Evolutionary conservation across 805 yeast species (phyloP), one percentile per base, ranked within the genome.

Genomic region (Kuraishia piskuri): DNA sequence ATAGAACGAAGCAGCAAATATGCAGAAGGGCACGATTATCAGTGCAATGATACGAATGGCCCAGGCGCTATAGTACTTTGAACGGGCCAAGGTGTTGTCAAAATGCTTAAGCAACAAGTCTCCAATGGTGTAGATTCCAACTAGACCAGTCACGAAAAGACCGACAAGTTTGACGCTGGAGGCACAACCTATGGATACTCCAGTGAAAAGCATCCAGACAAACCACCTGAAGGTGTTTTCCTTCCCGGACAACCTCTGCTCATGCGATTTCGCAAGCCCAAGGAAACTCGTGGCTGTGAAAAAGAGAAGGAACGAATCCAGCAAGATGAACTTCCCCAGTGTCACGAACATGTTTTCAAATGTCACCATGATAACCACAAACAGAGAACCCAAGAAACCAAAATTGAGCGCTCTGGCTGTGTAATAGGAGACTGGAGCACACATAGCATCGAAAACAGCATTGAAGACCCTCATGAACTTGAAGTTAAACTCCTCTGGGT

Each of bases 81-180:
- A 53, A 58, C 70, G 62, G 1, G 68, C 50, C 12, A 62, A 20
- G 31, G 53, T 70, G 19, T 19, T 51, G 57, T 73, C 75, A 59
- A 72, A 76, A 53, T 71, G 66, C 56, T 77, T 74, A 51, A 76
- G 68, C 52, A 68, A 63, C 31, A 84, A 67, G 57, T 84, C 89
- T 55, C 77, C 71, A 19, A 80, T 59, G 6, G 80, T 77, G 63
- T 82, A 84, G 6, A 80, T 46, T 0, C 90, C 90, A 48, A 83
- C 79, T 10, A 83, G 68, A 0, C 70, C 72, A 17, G 89, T 84
- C 37, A 83, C 75, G 58, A 83, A 87, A 26, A 87, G 66, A 3
- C 96, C 96, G 17, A 88, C 96, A 94, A 91, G 86, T 67, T 88
- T 88, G 9, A 86, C 88, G 47, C 90, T 83, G 61, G 91, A 86